Evolutionary conservation across 1,284 basidiomycete species (phyloP), one percentile per base, ranked within the genome.

Genomic region (Cryptococcus hybrid): DNA sequence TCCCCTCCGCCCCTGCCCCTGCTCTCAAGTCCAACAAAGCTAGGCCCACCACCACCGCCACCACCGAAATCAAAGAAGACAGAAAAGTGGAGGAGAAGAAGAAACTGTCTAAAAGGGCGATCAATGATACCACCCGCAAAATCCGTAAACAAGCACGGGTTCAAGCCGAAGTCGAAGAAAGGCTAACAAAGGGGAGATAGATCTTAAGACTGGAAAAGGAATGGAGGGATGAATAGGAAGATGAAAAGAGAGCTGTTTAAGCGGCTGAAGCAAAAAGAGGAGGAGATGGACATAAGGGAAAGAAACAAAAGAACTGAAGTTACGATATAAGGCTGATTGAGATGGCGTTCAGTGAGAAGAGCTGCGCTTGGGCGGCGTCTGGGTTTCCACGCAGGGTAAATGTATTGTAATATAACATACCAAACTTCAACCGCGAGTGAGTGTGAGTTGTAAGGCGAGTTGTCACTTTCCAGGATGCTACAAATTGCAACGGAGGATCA

Each of bases 231-330:
- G 30, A 30, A 30, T 30, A 58, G 63, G 51, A 52, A 59, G 42
- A 60, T 59, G 5, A 59, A 59, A 43, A 52, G 63, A 47, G 54
- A 61, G 51, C 47, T 64, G 18, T 53, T 44, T 44, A 38, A 36
- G 11, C 47, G 46, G 51, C 49, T 47, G 51, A 61, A 39, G 52
- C 30, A n/a, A 42, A 50, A 56, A 13, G 47, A 47, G 13, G 52
- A 42, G 35, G 50, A 11, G 39, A 34, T 11, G 47, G 57, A 37
- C 18, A 36, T 11, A 53, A 54, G 18, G n/a, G 35, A 18, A 44
- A 44, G 5, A 35, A 12, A 38, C 47, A 56, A 44, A 50, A 54
- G 44, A 38, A 56, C 36, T 47, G 34, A 18, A 40, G 7, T n/a
- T 24, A 2, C 7, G 52, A 24, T 13, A 13, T 30, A 30, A 30